Base-by-base conservation (phyloP, 2,329 filamentous ascomycete genomes). In the Alternaria arbusti region DNA sequence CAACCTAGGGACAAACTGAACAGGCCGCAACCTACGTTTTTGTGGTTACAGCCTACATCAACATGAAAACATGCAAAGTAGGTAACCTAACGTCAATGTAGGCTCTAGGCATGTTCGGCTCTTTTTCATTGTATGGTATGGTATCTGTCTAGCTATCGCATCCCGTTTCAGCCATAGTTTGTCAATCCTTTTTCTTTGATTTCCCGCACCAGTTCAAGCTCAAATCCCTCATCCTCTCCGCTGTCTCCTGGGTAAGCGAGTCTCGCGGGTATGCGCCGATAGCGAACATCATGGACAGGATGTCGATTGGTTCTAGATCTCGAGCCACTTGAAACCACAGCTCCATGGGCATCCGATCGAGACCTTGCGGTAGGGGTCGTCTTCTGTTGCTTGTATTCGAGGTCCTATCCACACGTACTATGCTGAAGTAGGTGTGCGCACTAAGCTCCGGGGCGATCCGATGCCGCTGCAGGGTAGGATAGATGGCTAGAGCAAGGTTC, bases 401-500 rank as follows among this genome's bases (percentile, higher is more conserved):
- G 9, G 12, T 12, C 25, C 36, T 13, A 8, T n/a, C 57, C 51
- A 69, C 59, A 28, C 59, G 60, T 28, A 63, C 65, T 45, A 79
- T 74, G 59, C 71, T 69, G n/a, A 69, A 57, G 47, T 70, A 71
- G 9, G 73, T 77, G 17, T 63, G 50, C 1, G 59, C 46, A 5
- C 74, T 74, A 32, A 80, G 70, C 15, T 69, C 61, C n/a, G 77
- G 76, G 8, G 72, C 71, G 5, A 79, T 65, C 30, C 72, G 77
- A 49, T 81, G 79, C 13, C 73, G 72, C 54, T 78, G 75, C 7
- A 86, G 74, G 4, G 82, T 74, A 6, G 81, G 80, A 65, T 84
- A 85, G 45, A 82, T 78, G 51, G 82, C 83, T 32, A 86, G 78
- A 3, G 81, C 81, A 54, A 86, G 80, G 32, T 79, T 81, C 70